Evolutionary conservation across 1,139 yeast species (phyloP), one percentile per base, ranked within the genome.

Genomic region (Pichia sp.): DNA sequence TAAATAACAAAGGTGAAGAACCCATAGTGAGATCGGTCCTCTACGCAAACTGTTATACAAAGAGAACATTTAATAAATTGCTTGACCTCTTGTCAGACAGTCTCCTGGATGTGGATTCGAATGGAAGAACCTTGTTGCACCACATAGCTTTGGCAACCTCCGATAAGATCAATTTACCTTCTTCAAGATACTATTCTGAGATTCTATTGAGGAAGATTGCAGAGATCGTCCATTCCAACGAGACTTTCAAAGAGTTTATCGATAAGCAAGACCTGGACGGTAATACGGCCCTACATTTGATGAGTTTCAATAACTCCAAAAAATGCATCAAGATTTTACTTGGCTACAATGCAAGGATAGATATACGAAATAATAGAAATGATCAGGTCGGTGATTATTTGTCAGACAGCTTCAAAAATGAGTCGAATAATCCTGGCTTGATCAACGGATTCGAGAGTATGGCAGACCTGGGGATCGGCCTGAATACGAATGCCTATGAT

Each of bases 211-310:
- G 88, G 3, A 88, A 85, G 65, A 73, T 90, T 36, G 76, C 83
- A 20, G 93, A 87, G 66, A 61, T 62, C 16, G 73, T 77, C 27
- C 79, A 80, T 51, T 76, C 83, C 2, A 70, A 73, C 60, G 80
- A 78, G 51, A 70, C 80, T 44, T 71, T 83, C 14, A 74, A 89
- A 50, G 87, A 90, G 65, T 83, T 89, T 63, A 73, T 90, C 49
- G 87, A 91, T 67, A 82, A 83, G 54, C 95, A 87, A 63, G 97
- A 93, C 68, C 71, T 75, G 33, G 83, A 85, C 61, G 98, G 98
- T 0, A 90, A 92, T 67, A 88, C 97, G 0, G 96, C 96, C 0
- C 75, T 91, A 55, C 96, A 92, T 64, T 78, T 92, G 48, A 86
- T 93, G 33, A 87, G 95, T 1, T 80, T 83, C 55, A 82, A 86